Evolutionary conservation across 2,329 filamentous ascomycete species (phyloP), one percentile per base, ranked within the genome.

Genomic region (Plectosphaerella plurivora): DNA sequence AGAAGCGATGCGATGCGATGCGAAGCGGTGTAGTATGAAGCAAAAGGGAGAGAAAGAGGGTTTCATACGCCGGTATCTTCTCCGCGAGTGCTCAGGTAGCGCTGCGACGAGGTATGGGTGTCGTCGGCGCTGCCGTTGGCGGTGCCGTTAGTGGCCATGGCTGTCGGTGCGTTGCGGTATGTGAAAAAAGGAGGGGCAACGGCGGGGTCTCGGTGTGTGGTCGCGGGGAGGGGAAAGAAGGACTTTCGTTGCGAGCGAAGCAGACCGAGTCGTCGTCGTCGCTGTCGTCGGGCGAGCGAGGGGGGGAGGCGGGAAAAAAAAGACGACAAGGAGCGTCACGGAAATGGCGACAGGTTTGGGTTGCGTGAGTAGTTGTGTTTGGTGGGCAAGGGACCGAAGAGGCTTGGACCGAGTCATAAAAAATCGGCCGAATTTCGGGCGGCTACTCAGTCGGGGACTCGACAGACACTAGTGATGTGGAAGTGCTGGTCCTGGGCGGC

Each of bases 51-150:
- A 46, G 47, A 45, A 22, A 22, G 22, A 22, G 22, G 22, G 22
- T 22, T 3, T 36, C 71, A 54, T 73, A 79, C 76, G 57, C 70
- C 76, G 61, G 67, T 68, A 61, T 79, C 76, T 42, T 75, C 74
- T 53, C 77, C 77, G 50, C 77, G 69, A 39, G 77, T 79, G 63
- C 74, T 77, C 57, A 79, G 62, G 59, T 79, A 79, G 50, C 72
- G 69, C 63, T 79, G 76, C 52, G 75, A 76, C 57, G 65, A 63
- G 51, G 70, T 73, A 57, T 75, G 74, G 45, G 68, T 68, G 59
- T 54, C 59, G 45, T 62, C 56, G 36, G 66, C 60, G 47, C 64
- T 61, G 61, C 65, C 69, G 56, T 68, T 65, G 53, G 65, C 57
- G 53, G 63, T 64, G 56, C 66, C 68, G 61, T 73, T 73, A 60